Base-by-base conservation (phyloP, 2,329 filamentous ascomycete species). In the Fusarium sarcochroum region DNA sequence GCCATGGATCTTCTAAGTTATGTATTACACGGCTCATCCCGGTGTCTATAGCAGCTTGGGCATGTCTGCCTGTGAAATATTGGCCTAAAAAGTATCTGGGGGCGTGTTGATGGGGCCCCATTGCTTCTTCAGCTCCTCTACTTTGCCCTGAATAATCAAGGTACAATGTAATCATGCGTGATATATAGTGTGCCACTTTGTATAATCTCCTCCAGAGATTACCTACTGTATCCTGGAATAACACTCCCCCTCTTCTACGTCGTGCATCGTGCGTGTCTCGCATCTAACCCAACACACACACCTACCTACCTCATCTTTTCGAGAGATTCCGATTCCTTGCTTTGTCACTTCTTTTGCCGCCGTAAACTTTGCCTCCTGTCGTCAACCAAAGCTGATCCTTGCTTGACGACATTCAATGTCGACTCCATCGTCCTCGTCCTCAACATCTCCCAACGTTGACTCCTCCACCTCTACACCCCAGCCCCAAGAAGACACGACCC, bases 351-450 rank as follows among this genome's bases (percentile, higher is more conserved):
- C 42, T 13, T 53, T 66, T 58, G 69, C 58, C 59, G 60, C 63
- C 38, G 69, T 34, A 47, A 59, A 50, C 44, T 57, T 67, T 40
- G 52, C 63, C 60, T 50, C 60, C 44, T 54, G 35, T 27, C 42
- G 37, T 58, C 45, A 48, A 41, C 38, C 46, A 41, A 49, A 47
- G 21, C 34, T 60, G 34, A 30, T 21, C 53, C 40, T 32, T 42
- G 56, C 41, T 40, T 38, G 57, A 35, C 54, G 59, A 61, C 58
- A 53, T 72, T 47, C 69, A 70, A 75, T 75, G 72, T 66, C 71
- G 35, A 58, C 61, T 49, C 59, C 71, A 18, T 60, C 64, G 44
- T 63, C 61, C 14, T 54, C 61, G 6, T 53, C 23, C 53, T 62
- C 56, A 48, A 68, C 62, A 47, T 58, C 58, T 56, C 63, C 59